Base-by-base conservation (phyloP, 1,284 basidiomycete species). In the Ceratobasidium papillatum region DNA sequence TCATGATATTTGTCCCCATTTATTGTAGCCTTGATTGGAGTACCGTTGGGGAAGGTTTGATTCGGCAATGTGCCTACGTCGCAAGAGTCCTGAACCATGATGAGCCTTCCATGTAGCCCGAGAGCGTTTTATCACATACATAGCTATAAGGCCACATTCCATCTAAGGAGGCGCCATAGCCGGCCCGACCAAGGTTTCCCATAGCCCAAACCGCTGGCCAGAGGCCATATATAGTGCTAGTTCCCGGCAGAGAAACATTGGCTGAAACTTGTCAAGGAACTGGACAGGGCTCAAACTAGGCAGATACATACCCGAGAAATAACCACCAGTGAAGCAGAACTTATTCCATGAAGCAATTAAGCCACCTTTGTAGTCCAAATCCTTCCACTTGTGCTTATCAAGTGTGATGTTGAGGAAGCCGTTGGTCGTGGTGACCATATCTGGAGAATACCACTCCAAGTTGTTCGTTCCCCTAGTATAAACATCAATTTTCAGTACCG, bases 171-270 rank as follows among this genome's bases (percentile, higher is more conserved):
- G 85, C 86, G 45, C 87, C 87, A 78, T 86, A 88, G 0, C 87
- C 87, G 11, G 87, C 84, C 43, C 87, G 81, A 4, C 86, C 87
- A 8, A 89, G 82, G 76, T 89, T 88, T 19, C 87, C 87, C 84
- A 88, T 86, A 8, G 84, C 85, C 87, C 87, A 88, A 0, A 92
- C 81, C 63, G 90, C 91, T 32, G 92, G 92, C 92, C 92, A 94
- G 43, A 93, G 84, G 58, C 89, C 89, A 43, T 82, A 81, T 2
- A 83, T 81, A 72, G 85, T 85, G 25, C 64, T 63, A 27, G 45
- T 61, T 30, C 75, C 76, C 19, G 76, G 76, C 19, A 77, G 76
- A 34, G 65, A 64, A 14, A 74, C 76, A 41, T 74, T 76, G 3
- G 75, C 75, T 76, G 51, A n/a, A 49, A n/a, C n/a, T n/a, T n/a